Evolutionary conservation across 2,329 filamentous ascomycete species (phyloP), one percentile per base, ranked within the genome.

Genomic region (Alternaria rosae): DNA sequence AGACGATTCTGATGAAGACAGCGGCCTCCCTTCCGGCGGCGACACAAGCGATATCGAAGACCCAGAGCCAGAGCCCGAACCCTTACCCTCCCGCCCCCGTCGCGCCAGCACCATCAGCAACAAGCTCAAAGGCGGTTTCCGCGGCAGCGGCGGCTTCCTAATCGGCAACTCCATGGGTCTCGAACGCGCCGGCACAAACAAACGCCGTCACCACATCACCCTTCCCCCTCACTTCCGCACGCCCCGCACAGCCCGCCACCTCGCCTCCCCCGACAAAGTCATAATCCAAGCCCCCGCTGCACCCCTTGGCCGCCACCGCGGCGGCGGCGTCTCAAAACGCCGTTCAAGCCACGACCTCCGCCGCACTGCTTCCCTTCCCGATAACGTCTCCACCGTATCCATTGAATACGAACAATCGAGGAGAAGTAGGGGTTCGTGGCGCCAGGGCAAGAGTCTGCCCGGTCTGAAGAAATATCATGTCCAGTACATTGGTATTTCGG

Each of bases 111-210:
- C 65, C 2, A 61, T 79, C 8, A 61, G 70, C 23, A 68, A 74
- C n/a, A 70, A 73, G 38, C 59, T 79, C 9, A 78, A 76, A 17
- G 74, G 73, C 10, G 76, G 81, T 5, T 79, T 83, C 66, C 78
- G 79, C 48, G 78, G 79, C 30, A 73, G 72, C 2, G 80, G 80
- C 15, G 82, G 83, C 21, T 83, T 85, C 54, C 70, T 85, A 28
- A 82, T 87, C 35, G 85, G 83, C 54, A 88, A 88, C 69, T 85
- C 84, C 4, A 76, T 88, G 0, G 86, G 86, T 23, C 79, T 89
- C 43, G 85, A 86, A 44, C 82, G 79, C 68, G 81, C 75, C 28
- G 74, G 76, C 43, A 75, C 75, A 21, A 76, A 78, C 58, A 72
- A 67, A 57, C 71, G 70, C 7, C 71, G 69, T 8, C 75, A 73